Evolutionary conservation across 1,139 yeast species (phyloP).

Genomic region (Magnusiomyces sp.): DNA sequence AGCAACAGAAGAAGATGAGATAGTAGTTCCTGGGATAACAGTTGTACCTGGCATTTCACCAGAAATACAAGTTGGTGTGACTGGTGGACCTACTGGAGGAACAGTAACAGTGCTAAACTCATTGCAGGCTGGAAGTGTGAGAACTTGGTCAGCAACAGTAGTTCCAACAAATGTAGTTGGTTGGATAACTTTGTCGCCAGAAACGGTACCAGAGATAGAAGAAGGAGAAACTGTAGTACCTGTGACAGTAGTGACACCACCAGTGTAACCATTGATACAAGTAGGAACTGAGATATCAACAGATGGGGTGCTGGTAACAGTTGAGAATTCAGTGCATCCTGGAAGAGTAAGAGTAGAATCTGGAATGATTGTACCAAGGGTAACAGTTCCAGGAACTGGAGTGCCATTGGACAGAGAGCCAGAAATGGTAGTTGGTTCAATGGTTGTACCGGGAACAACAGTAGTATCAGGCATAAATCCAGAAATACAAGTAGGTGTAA

Average conservation of each 20-base stretch:
- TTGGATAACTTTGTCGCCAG: slow-evolving; percentile 2
- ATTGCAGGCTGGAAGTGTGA: slow-evolving; percentile 9
- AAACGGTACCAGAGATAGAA: slow-evolving; percentile 1
- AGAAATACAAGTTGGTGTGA: slow-evolving; percentile 1
- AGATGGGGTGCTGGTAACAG: slow-evolving; percentile 6
- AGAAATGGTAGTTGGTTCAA: slow-evolving; percentile 6
- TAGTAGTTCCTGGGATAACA: slow-evolving; percentile 6
- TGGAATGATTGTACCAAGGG: slow-evolving; percentile 7
- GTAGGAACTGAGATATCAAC: background rate
- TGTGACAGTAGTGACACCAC: slow-evolving; percentile 7
- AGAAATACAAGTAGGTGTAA: slow-evolving; percentile 3
- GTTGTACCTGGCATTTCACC: slow-evolving; percentile 9
- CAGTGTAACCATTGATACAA: background rate
- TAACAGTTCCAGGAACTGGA: slow-evolving; percentile 5
- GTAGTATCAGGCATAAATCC: slow-evolving; percentile 7
- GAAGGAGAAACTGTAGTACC: slow-evolving; percentile 1
- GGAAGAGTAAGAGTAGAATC: slow-evolving; percentile 7
- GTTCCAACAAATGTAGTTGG: slow-evolving; percentile 11
- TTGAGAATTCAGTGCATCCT: slow-evolving; percentile 6
- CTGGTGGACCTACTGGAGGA: slow-evolving; percentile 1
- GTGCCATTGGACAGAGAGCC: slow-evolving; percentile 1
- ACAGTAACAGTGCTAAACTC: slow-evolving; percentile 5
- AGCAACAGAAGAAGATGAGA: slow-evolving; percentile 4
- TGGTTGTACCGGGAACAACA: slow-evolving; percentile 10
- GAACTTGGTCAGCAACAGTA: slow-evolving; percentile 2